Percentiles rank a stretch among this genome's conserved stretches.
Evolutionary conservation across 179 eudicot species (phyloP).

Genomic region (Beta macrorhiza): DNA sequence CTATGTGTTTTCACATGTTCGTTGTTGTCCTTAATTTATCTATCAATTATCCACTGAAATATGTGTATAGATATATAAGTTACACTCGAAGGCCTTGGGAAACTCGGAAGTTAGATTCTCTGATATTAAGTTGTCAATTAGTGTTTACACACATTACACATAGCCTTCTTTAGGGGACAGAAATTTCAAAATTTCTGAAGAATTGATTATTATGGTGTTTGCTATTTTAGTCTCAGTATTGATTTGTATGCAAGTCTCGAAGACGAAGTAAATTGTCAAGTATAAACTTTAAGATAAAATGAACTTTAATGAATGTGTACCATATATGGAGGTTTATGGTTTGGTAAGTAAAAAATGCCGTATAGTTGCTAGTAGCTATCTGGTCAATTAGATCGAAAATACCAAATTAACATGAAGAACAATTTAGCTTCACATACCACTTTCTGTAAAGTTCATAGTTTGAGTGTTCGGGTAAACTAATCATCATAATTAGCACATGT

Average conservation of each 20-base stretch:
- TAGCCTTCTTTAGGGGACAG: background rate
- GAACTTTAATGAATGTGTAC: background rate
- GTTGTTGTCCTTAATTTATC: too few relatives aligned
- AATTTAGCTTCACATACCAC: background rate
- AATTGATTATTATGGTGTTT: background rate
- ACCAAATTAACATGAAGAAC: background rate
- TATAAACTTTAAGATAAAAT: background rate
- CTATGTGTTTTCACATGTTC: background rate
- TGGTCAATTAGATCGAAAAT: background rate
- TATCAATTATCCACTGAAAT: too few relatives aligned
- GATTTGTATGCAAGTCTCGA: background rate
- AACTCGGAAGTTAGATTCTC: slow-evolving; percentile 4
- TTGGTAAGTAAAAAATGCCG: background rate
- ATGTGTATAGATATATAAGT: background rate
- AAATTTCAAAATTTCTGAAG: background rate
- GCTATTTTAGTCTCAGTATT: background rate
- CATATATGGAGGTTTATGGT: background rate
- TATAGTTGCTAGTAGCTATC: background rate
- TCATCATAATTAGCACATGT: too few relatives aligned
- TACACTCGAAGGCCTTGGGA: background rate
- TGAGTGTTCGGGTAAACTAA: background rate
- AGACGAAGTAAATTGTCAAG: slow-evolving; percentile 3
- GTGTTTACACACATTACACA: too few relatives aligned
- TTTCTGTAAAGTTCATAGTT: background rate
- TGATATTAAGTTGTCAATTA: background rate